Base-by-base conservation (phyloP, 306 rosid species). In the Pyrus betulifolia region DNA sequence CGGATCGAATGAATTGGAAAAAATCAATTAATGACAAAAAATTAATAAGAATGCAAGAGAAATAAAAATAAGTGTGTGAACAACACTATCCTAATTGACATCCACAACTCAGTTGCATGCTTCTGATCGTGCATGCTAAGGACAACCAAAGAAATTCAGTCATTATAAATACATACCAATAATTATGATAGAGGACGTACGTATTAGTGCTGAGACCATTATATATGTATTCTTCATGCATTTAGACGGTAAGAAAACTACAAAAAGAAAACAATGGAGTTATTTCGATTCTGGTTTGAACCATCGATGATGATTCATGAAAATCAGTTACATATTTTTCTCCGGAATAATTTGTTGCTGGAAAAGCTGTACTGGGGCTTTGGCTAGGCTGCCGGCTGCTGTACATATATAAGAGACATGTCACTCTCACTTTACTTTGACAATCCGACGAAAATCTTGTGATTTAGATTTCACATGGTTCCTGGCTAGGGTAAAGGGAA, bases 381-480 rank as follows among this genome's bases (percentile, higher is more conserved):
- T 25, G 66, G 35, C 15, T 46, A 13, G 21, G 6, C 17, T 61
- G 21, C 10, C 28, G 49, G 28, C 13, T 31, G 17, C 74, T 70
- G 75, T 65, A 45, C 30, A 23, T 15, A 4, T 49, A 49, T 25
- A 25, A 68, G 25, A 72, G 81, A 45, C 60, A 31, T 28, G 78
- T 77, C 85, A 49, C 71, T 8, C 67, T 78, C 81, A 61, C 76
- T 70, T 46, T 46, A 60, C 64, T 6, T 15, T 2, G 69, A 69
- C 68, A 60, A 59, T 8, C 80, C 70, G 18, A 60, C 33, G 70
- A 70, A 77, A 14, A 59, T 60, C 81, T 45, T 69, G 64, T 70
- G 69, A 49, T 77, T 27, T n/a, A 15, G 19, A 40, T 69, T 69
- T 22, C 30, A 44, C 61, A 35, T 55, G 11, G 11, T 44, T 44